Conservation (phyloP, 768 basidiomycete species). For the Boletales sp. region DNA sequence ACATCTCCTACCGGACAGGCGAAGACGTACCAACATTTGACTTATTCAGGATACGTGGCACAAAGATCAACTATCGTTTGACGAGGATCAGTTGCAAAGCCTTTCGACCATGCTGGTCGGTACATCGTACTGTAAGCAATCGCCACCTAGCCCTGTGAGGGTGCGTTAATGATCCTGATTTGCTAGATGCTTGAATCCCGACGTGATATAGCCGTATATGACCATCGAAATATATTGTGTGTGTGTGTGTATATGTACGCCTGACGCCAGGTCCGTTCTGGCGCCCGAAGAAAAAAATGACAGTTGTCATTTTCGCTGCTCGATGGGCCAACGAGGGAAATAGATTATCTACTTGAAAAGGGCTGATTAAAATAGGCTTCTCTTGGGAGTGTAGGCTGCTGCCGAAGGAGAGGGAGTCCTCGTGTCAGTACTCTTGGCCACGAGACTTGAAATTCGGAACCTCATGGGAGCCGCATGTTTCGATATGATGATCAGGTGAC, state of each 20-base stretch:
- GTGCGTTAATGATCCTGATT: conserved; percentile 12
- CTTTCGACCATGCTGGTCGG: conserved; percentile 88
- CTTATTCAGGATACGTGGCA: conserved; percentile 79
- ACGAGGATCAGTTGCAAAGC: conserved; percentile 86
- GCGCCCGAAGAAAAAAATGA: background rate
- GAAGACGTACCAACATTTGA: conserved; percentile 8
- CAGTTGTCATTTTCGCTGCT: background rate
- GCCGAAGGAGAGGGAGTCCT: conserved; percentile 5
- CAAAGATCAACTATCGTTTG: conserved; percentile 80
- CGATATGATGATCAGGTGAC: conserved; percentile 21
- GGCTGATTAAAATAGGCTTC: conserved; percentile 9
- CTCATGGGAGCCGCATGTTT: conserved; percentile 25
- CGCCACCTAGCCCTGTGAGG: background rate
- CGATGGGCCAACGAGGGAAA: background rate
- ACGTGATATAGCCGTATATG: too few species aligned
- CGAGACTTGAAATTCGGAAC: conserved; percentile 15
- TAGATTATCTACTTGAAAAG: conserved; percentile 9
- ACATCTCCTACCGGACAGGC: background rate
- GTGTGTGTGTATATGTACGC: conserved; percentile 1
- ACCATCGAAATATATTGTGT: background rate
- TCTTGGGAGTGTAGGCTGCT: conserved; percentile 1
- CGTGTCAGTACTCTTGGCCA: conserved; percentile 8
- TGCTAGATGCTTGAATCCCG: conserved; percentile 24
- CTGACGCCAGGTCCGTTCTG: background rate
- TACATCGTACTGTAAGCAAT: conserved; percentile 76